Evolutionary conservation across 2,329 filamentous ascomycete species (phyloP), one percentile per base, ranked within the genome.

Genomic region (Clonostachys rosea): DNA sequence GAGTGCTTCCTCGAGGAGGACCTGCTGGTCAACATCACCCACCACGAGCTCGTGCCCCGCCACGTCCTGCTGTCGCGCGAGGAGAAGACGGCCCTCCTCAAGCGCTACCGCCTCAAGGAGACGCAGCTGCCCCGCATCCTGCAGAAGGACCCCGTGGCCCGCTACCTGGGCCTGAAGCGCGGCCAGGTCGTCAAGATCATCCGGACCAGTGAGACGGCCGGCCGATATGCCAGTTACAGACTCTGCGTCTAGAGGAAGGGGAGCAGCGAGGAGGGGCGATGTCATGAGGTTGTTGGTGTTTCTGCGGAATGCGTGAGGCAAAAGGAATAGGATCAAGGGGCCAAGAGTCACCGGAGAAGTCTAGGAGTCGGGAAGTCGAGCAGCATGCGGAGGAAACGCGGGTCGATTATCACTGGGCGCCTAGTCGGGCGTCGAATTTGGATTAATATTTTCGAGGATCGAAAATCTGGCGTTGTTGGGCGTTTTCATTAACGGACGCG

Each of bases 141-240:
- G 67, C 81, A 88, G 55, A 89, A 88, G 56, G 94, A 99, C 66
- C 94, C 94, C 4, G 91, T 99, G 45, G 89, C 94, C 24, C 85
- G 87, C 59, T 99, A 97, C 67, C 74, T 96, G 47, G 94, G 94
- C 12, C 74, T 99, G 64, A 87, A 88, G 74, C 81, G 91, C 63
- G 91, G 91, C 5, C 89, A 96, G 69, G 91, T 99, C 4, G 94
- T 99, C 60, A 99, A 99, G 81, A 99, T 99, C 59, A 96, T 99
- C 60, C 79, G 94, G 55, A 91, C 87, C 67, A 91, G 86, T 62
- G 94, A 97, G 76, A 99, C 94, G 47, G 94, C 94, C 13, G 94
- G 94, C 51, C 80, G 94, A 46, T 99, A 99, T 70, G 94, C 94
- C 43, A 96, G 90, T 80, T 99, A 99, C 70, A 78, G 92, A 58